Conservation (phyloP, 2,329 filamentous ascomycete species). For the Dactylellina haptotyla region DNA sequence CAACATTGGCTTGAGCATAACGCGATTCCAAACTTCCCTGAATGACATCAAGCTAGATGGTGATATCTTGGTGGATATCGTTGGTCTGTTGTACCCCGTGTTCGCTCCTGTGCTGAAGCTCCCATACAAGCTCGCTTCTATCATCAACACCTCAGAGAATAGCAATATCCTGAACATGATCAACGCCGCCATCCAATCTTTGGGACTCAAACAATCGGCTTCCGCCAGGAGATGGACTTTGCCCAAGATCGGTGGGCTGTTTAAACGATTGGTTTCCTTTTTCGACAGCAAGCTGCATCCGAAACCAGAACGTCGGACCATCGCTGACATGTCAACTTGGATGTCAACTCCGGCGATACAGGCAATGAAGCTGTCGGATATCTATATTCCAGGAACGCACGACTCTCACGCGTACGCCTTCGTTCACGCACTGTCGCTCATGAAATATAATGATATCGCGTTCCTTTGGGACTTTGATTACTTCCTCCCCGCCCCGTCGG, state of each 20-base stretch:
- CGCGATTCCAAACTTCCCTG: constrained; percentile 34
- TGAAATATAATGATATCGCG: constrained; percentile 46
- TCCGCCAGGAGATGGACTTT: neutral
- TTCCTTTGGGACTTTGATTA: constrained; percentile 52
- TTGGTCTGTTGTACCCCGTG: constrained; percentile 31
- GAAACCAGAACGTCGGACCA: neutral
- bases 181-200: neutral
- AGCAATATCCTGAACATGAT: constrained; percentile 24
- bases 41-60: constrained; percentile 24
- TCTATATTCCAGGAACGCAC: constrained; percentile 48
- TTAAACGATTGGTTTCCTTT: neutral
- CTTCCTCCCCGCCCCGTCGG: constrained; percentile 29
- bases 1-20: constrained; percentile 26
- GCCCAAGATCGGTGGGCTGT: neutral
- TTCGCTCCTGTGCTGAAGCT: constrained; percentile 25
- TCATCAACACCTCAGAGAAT: constrained; percentile 40
- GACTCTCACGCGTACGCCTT: constrained; percentile 45
- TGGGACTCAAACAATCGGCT: neutral
- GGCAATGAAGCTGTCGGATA: constrained; percentile 6
- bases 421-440: constrained; percentile 17
- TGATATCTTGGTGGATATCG: constrained; percentile 48
- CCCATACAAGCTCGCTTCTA: constrained; percentile 40
- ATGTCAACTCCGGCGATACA: constrained; percentile 45
- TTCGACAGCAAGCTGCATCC: neutral
- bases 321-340: constrained; percentile 28